Evolutionary conservation across 2,329 filamentous ascomycete genomes (phyloP).

Genomic region (Diaporthe citri): DNA sequence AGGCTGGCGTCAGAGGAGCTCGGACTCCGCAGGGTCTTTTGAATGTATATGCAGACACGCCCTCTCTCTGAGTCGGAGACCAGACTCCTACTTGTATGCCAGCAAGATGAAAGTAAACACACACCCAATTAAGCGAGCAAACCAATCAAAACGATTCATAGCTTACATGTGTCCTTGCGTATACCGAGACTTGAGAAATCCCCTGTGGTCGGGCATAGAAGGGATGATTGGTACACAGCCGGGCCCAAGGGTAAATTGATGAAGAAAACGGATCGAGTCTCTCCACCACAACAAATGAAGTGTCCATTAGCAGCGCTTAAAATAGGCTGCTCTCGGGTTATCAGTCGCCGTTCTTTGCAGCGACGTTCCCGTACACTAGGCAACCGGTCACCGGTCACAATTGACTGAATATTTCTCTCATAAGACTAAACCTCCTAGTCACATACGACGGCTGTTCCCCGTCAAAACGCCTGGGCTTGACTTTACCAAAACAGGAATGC

Average conservation of each 20-base stretch:
- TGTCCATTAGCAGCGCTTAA: not conserved
- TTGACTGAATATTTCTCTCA: not conserved
- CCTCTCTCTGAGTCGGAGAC: not conserved
- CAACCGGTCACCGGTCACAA: not conserved
- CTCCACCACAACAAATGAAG: too few relatives aligned
- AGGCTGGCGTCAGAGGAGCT: slow-evolving; percentile 13
- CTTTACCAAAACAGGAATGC: not conserved
- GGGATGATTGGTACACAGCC: not conserved
- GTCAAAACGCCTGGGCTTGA: too few relatives aligned
- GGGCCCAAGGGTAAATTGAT: not conserved
- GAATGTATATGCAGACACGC: slow-evolving; percentile 7
- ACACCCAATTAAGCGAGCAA: too few relatives aligned
- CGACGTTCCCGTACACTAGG: too few relatives aligned
- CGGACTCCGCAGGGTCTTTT: not conserved
- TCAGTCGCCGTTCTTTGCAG: not conserved
- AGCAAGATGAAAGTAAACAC: too few relatives aligned
- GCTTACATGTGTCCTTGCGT: not conserved
- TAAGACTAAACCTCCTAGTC: not conserved
- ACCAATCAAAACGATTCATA: too few relatives aligned
- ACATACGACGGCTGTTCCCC: not conserved
- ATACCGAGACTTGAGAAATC: too few relatives aligned
- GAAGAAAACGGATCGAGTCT: not conserved
- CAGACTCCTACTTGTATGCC: too few relatives aligned
- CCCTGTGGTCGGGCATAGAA: not conserved
- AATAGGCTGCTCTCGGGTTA: not conserved